Base-by-base conservation (phyloP, 257 asterid species). In the Scutellaria galericulata region DNA sequence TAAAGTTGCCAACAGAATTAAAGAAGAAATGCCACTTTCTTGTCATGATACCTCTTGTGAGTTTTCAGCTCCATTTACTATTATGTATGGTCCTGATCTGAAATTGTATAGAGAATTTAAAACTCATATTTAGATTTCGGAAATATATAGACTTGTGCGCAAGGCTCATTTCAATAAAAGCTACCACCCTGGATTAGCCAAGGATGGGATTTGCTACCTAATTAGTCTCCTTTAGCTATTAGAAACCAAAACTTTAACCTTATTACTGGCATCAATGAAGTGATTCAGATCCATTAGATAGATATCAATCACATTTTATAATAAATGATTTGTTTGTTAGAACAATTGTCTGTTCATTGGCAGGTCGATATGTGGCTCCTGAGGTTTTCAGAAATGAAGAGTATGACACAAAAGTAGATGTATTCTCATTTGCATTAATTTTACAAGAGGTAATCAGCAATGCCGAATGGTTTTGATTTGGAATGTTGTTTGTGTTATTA, bases 291-390 rank as follows among this genome's bases (percentile, higher is more conserved):
- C 37, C 37, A 31, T 1, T 44, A 44, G 48, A 44, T 44, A 44
- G 48, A 44, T 44, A 8, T 31, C 37, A 31, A 31, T 31, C 44
- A 57, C 55, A 15, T 59, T 62, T 3, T n/a, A 41, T 18, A 63
- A 53, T 37, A 41, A 50, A 64, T 44, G 15, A 11, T 41, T 31
- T 24, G 8, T 45, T 70, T 48, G 37, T 20, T n/a, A 46, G 27
- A 54, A 22, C 70, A 10, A 68, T 54, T 73, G 9, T 69, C 71
- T 56, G 50, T 79, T 59, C 68, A 45, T 45, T 80, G 74, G 48
- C 86, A 95, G 98, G 98, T 78, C 96, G 97, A 58, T 95, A 95
- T 78, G 78, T 88, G 79, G 98, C 99, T 81, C 97, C 99, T 0
- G 99, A 95, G 84, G 91, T 92, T 67, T 88, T 80, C 86, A 90